Evolutionary conservation across 2,329 filamentous ascomycete genomes (phyloP).

Genomic region (Colletotrichum sp.): DNA sequence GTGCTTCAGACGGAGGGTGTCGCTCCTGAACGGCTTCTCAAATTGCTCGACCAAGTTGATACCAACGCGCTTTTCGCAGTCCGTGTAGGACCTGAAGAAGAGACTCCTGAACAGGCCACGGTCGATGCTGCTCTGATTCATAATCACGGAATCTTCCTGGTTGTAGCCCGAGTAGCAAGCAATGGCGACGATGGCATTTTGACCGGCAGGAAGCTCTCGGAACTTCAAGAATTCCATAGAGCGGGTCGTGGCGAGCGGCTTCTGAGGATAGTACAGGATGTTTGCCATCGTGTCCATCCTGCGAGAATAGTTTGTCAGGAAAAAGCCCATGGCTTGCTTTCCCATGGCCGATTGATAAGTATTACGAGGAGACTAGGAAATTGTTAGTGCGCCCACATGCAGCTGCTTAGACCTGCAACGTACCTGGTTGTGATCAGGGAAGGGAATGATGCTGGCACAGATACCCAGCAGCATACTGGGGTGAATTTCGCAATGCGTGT

Average conservation of each 20-base stretch:
- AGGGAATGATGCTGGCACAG: slow-evolving; percentile 98
- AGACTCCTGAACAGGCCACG: slow-evolving; percentile 95
- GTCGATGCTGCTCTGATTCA: slow-evolving; percentile 99
- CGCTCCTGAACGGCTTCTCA: slow-evolving; percentile 88
- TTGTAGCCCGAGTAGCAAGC: slow-evolving; percentile 98
- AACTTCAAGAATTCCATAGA: slow-evolving; percentile 99
- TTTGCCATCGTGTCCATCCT: slow-evolving; percentile 99
- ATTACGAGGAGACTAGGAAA: slow-evolving; percentile 84
- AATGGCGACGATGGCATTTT: slow-evolving; percentile 98
- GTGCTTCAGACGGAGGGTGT: slow-evolving; percentile 91
- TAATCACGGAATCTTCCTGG: slow-evolving; percentile 99
- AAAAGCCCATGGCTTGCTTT: slow-evolving; percentile 99
- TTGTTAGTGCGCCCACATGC: slow-evolving; percentile 31
- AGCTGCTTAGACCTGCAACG: slow-evolving; percentile 24
- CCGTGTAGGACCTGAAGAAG: slow-evolving; percentile 97
- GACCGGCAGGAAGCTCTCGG: slow-evolving; percentile 92
- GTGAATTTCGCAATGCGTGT: slow-evolving; percentile 99
- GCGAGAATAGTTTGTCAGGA: slow-evolving; percentile 94
- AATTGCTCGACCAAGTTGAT: slow-evolving; percentile 93
- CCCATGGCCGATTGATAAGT: slow-evolving; percentile 99
- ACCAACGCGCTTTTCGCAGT: slow-evolving; percentile 95
- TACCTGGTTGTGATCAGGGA: slow-evolving; percentile 97
- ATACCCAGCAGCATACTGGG: slow-evolving; percentile 99
- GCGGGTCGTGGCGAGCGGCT: slow-evolving; percentile 91
- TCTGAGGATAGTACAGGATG: slow-evolving; percentile 98